These are phyloP conservation scores for Pyrus communis DNA, from an alignment of 306 rosid species.

Conservation along the genomic window DNA sequence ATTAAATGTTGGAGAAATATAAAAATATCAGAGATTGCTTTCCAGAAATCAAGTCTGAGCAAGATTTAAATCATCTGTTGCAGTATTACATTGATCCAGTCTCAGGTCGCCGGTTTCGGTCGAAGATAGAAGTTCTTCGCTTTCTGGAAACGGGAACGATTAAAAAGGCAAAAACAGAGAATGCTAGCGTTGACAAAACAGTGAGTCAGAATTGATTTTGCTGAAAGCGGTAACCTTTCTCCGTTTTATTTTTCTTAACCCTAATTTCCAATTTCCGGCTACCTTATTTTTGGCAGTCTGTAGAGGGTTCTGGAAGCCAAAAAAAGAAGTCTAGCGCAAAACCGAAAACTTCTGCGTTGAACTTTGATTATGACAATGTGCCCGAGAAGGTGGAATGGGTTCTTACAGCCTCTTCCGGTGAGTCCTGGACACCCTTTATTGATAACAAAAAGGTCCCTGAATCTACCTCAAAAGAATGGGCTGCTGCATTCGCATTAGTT, in stretches of 20 bases:
- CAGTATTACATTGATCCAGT: slow-evolving; percentile 51
- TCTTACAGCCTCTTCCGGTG: slow-evolving; percentile 32
- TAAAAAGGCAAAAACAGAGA: slow-evolving; percentile 31
- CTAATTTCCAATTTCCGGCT: neutral
- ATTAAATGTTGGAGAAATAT: neutral
- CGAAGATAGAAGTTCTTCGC: slow-evolving; percentile 47
- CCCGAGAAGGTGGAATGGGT: slow-evolving; percentile 53
- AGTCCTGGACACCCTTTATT: slow-evolving; percentile 43
- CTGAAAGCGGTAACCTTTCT: neutral
- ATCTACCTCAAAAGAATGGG: slow-evolving; percentile 34
- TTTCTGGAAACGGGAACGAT: slow-evolving; percentile 43
- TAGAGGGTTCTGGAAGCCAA: slow-evolving; percentile 18
- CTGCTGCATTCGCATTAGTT: slow-evolving; percentile 27
- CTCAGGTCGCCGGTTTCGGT: slow-evolving; percentile 45
- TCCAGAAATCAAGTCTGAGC: neutral
- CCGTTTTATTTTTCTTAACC: neutral
- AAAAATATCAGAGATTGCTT: neutral
- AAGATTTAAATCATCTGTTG: slow-evolving; percentile 14
- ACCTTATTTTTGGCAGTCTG: slow-evolving; percentile 9
- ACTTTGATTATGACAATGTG: slow-evolving; percentile 35
- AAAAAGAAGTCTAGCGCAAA: slow-evolving; percentile 26
- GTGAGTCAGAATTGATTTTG: slow-evolving; percentile 23
- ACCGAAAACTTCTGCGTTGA: slow-evolving; percentile 14
- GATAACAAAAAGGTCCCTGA: slow-evolving; percentile 28
- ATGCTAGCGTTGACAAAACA: slow-evolving; percentile 1